Evolutionary conservation across 2,329 filamentous ascomycete genomes (phyloP), one percentile per base, ranked within the genome.

Genomic region (Colletotrichum theobromicola): DNA sequence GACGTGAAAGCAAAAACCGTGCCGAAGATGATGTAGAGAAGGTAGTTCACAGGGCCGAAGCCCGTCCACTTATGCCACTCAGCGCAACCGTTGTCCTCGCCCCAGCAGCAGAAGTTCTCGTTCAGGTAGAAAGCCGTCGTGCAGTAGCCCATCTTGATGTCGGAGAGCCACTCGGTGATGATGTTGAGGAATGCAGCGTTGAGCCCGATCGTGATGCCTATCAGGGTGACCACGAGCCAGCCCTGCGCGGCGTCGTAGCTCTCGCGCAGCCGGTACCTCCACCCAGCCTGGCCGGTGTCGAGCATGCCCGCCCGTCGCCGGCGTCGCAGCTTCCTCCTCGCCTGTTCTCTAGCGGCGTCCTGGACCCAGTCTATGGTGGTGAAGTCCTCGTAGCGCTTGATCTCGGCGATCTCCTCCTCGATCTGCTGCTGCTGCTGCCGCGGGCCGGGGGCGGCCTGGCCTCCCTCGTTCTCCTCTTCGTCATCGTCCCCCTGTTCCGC

Each of bases 321-420:
- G 80, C 94, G 91, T 78, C 94, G 90, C 62, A 94, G 90, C 79
- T 94, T 94, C 76, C 96, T 92, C 70, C 96, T 92, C 61, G 94
- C 88, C 82, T 98, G 95, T 83, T 98, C 97, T 77, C 96, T 93
- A 37, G 95, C 94, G 13, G 96, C 96, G 90, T 99, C 97, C 83
- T 99, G 96, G 1, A 99, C 96, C 97, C 97, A 99, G 85, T 99
- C 97, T 91, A 97, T 97, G 1, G 97, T 99, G 7, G 96, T 98
- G 83, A 99, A 99, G 85, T 99, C 97, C 90, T 98, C 97, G 86
- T 99, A 99, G 86, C 96, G 91, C 86, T 98, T 98, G 83, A 99
- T 98, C 87, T 98, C 94, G 30, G 94, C 96, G 81, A 99, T 98
- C 86, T 99, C 97, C 81, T 98, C 96, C 75, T 95, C 94, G 78